These are phyloP conservation scores for Corniculantispora saksenae DNA, from an alignment of 2,329 filamentous ascomycete genomes.

Conservation along the genomic window DNA sequence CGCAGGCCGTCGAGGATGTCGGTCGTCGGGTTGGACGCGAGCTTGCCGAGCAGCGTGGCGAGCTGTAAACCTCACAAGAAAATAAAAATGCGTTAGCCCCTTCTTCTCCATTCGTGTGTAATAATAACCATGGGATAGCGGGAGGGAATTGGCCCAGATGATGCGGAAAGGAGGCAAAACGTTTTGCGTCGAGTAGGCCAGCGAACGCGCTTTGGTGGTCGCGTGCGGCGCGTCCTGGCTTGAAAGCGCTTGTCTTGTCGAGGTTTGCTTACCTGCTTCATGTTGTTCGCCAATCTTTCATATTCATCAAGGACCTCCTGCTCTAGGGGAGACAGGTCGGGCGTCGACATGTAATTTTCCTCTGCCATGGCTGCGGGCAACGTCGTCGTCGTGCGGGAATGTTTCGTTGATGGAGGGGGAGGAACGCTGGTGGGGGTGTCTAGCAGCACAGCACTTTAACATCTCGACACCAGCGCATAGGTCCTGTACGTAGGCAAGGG, in stretches of 20 bases:
- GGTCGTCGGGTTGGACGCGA: constrained; percentile 70
- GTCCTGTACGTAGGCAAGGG: background rate
- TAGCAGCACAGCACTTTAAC: background rate
- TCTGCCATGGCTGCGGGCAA: constrained; percentile 13
- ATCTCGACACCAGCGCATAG: background rate
- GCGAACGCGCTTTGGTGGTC: background rate
- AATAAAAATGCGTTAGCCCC: no score
- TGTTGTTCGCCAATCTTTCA: constrained; percentile 79
- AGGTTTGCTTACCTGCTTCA: constrained; percentile 72
- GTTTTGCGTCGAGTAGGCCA: background rate
- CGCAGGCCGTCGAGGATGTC: constrained; percentile 85
- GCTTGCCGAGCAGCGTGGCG: constrained; percentile 59
- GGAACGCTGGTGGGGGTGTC: background rate
- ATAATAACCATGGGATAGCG: no score
- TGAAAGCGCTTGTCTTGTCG: no score
- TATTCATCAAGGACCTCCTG: constrained; percentile 97
- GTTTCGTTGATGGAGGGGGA: constrained; percentile 5
- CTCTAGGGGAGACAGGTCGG: constrained; percentile 75
- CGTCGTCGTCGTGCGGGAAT: background rate
- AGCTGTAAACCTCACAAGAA: constrained; percentile 48
- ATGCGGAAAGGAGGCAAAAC: background rate
- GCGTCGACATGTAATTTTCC: constrained; percentile 40
- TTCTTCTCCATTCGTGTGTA: background rate
- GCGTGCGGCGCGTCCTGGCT: background rate
- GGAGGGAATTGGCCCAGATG: background rate